These are phyloP conservation scores for Beauveria sp. DNA, from an alignment of 2,329 filamentous ascomycete species.

Conservation along the genomic window DNA sequence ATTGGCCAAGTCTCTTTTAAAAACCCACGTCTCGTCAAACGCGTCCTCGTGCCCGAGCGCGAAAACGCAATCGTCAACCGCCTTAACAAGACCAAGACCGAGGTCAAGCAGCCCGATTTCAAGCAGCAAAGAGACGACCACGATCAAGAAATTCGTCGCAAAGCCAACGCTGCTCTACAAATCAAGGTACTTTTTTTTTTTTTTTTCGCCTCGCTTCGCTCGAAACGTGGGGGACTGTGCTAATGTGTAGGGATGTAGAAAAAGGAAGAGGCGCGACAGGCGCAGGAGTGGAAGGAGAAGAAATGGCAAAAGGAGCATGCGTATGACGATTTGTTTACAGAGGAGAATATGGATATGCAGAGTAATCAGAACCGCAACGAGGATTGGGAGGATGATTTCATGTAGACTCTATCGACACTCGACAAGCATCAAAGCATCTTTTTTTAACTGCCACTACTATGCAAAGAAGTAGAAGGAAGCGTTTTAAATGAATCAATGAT, in stretches of 20 bases:
- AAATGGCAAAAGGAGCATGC: constrained; percentile 97
- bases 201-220: background rate
- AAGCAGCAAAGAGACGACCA: constrained; percentile 73
- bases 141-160: constrained; percentile 61
- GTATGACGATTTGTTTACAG: constrained; percentile 85
- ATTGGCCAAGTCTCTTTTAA: constrained; percentile 93
- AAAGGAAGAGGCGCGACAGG: constrained; percentile 66
- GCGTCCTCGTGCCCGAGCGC: constrained; percentile 68
- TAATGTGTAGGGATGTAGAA: constrained; percentile 37
- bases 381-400: constrained; percentile 86
- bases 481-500: too few species aligned
- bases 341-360: constrained; percentile 66
- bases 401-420: constrained; percentile 49
- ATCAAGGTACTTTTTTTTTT: constrained; percentile 41
- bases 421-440: background rate
- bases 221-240: background rate
- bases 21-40: constrained; percentile 63
- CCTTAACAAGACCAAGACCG: constrained; percentile 93
- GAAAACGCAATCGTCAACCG: constrained; percentile 92
- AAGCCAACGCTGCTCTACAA: constrained; percentile 56
- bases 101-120: constrained; percentile 73
- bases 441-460: too few species aligned
- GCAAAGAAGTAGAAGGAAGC: too few species aligned
- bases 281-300: constrained; percentile 77
- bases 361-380: constrained; percentile 81